phyloP scores from a whole-genome alignment of 768 basidiomycete species.

The Termitomyces sp. region DNA sequence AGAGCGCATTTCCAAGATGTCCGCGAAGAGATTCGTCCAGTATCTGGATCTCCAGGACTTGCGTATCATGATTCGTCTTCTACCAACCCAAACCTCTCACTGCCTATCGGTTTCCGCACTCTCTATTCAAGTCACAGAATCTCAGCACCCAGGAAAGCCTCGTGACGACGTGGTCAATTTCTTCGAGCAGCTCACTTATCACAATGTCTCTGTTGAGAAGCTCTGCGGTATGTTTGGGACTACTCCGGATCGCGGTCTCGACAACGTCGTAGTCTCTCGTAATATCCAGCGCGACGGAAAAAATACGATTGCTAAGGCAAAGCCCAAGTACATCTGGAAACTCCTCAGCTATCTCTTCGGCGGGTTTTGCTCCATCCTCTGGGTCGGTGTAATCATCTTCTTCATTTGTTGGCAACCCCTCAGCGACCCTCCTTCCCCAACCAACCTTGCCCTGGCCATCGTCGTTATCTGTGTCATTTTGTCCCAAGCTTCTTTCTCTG shows the following conservation, averaged over 20 bases:
- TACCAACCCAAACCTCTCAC: slow-evolving; percentile 3
- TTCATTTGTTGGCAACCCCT: not conserved
- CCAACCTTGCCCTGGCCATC: not conserved
- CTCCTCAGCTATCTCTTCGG: slow-evolving; percentile 13
- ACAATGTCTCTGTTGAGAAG: slow-evolving; percentile 7
- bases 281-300: slow-evolving; percentile 14
- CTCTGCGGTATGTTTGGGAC: slow-evolving; percentile 12
- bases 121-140: slow-evolving; percentile 15
- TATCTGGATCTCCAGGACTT: not conserved
- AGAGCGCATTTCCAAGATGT: not conserved
- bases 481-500: not conserved
- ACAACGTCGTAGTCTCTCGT: slow-evolving; percentile 8
- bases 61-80: not conserved
- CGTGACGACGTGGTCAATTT: slow-evolving; percentile 12
- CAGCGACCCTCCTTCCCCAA: not conserved
- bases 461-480: not conserved
- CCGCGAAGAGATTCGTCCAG: not conserved
- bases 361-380: slow-evolving; percentile 17
- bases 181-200: slow-evolving; percentile 12
- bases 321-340: slow-evolving; percentile 14
- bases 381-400: not conserved
- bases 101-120: slow-evolving; percentile 17
- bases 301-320: slow-evolving; percentile 11
- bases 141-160: slow-evolving; percentile 2
- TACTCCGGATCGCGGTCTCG: slow-evolving; percentile 9